Conservation (phyloP, 1,284 basidiomycete species). For the Ustilago trichophora region DNA sequence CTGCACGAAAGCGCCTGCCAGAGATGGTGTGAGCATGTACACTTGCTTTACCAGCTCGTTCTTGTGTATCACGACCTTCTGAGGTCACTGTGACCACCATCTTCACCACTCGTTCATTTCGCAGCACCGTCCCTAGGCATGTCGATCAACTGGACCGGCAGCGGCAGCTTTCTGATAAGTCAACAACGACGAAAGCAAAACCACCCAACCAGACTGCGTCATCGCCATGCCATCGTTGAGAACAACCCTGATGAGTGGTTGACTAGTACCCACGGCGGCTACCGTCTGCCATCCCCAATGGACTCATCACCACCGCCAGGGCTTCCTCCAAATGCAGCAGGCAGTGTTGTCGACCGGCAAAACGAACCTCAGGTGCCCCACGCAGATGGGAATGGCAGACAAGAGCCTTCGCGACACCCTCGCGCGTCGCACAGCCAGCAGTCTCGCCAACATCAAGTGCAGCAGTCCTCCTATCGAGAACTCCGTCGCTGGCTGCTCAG, state of each 20-base stretch:
- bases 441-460: too few relatives aligned
- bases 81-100: neutral
- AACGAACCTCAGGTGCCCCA: too few relatives aligned
- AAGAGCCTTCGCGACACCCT: neutral
- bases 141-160: slow-evolving; percentile 49
- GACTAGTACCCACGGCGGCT: slow-evolving; percentile 5
- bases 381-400: too few relatives aligned
- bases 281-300: neutral
- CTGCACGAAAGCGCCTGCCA: too few relatives aligned
- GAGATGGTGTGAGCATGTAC: too few relatives aligned
- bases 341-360: too few relatives aligned
- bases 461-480: too few relatives aligned
- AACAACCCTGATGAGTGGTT: slow-evolving; percentile 7
- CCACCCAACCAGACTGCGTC: neutral
- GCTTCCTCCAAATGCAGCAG: neutral
- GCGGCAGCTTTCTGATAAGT: slow-evolving; percentile 24
- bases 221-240: neutral
- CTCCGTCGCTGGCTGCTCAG: slow-evolving; percentile 17
- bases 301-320: slow-evolving; percentile 2
- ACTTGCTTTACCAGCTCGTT: too few relatives aligned
- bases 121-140: neutral
- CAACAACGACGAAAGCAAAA: slow-evolving; percentile 12
- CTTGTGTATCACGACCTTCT: too few relatives aligned
- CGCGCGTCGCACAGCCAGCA: neutral
- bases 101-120: neutral